These are phyloP conservation scores for Anisodus tanguticus DNA, from an alignment of 257 asterid species.

Conservation along the genomic window DNA sequence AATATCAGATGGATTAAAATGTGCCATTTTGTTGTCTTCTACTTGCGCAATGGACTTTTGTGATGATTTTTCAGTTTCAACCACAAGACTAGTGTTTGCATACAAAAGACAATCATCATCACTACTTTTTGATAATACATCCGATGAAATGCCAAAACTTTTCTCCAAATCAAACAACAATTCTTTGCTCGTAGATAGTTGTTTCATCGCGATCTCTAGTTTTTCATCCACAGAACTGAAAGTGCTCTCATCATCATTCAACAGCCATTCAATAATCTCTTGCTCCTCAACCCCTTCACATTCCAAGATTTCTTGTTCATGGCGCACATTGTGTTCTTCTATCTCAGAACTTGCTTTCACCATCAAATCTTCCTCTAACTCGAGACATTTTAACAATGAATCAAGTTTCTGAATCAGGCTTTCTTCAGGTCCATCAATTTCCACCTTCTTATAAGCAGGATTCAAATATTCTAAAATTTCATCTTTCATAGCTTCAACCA, in stretches of 20 bases:
- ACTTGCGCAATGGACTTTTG: constrained; percentile 8
- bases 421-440: constrained; percentile 40
- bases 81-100: neutral
- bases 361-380: constrained; percentile 54
- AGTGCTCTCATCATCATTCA: constrained; percentile 49
- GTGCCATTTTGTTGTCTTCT: constrained; percentile 29
- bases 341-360: constrained; percentile 45
- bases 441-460: constrained; percentile 40
- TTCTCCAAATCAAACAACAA: constrained; percentile 50
- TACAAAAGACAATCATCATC: constrained; percentile 17
- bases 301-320: constrained; percentile 46
- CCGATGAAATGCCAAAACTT: constrained; percentile 37
- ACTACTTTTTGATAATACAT: constrained; percentile 24
- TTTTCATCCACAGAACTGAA: constrained; percentile 55
- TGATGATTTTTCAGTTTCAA: constrained; percentile 29
- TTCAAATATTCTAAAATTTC: constrained; percentile 34
- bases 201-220: constrained; percentile 53
- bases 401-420: constrained; percentile 45
- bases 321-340: constrained; percentile 46
- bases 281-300: constrained; percentile 60
- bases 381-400: constrained; percentile 39
- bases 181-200: constrained; percentile 54
- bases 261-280: constrained; percentile 33
- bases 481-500: constrained; percentile 45
- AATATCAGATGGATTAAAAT: neutral